A percentile compares a stretch with the other conserved stretches of the same genome.
Evolutionary conservation across 2,329 filamentous ascomycete genomes (phyloP).

Genomic region (Epichloe typhina): DNA sequence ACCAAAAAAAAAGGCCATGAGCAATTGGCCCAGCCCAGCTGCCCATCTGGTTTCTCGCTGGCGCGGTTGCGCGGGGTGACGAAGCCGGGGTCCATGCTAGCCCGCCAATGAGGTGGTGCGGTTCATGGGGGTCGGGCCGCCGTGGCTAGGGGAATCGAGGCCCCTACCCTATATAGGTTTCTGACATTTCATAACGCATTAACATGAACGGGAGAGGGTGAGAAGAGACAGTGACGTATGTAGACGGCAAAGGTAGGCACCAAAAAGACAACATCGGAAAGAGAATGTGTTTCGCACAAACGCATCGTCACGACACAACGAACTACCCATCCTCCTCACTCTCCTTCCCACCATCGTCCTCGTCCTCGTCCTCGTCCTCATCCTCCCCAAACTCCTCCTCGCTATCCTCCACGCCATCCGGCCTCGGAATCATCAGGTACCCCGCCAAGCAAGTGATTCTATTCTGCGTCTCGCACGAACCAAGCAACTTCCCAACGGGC

Average conservation of each 20-base stretch:
- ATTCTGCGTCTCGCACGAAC: conserved; percentile 72
- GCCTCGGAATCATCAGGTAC: conserved; percentile 68
- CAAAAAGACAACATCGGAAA: no score
- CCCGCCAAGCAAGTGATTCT: conserved; percentile 79
- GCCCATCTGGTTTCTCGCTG: neutral
- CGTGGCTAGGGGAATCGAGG: no score
- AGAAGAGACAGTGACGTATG: no score
- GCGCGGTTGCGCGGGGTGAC: conserved; percentile 12
- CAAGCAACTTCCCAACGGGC: conserved; percentile 52
- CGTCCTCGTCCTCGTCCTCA: conserved; percentile 20
- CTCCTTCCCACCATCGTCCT: conserved; percentile 8
- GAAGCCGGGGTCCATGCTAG: neutral
- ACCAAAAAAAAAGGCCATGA: no score
- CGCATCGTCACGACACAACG: neutral
- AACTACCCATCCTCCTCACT: conserved; percentile 1
- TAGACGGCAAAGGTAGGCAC: no score
- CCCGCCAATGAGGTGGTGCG: neutral
- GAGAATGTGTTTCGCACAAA: neutral
- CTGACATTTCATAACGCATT: no score
- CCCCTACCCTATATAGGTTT: neutral
- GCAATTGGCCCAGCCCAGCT: neutral
- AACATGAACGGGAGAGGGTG: no score
- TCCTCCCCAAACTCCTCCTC: conserved; percentile 35
- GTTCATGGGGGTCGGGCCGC: neutral
- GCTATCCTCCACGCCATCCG: conserved; percentile 46